Conservation (phyloP, 257 asterid genomes). For the Hygrophila difformis region DNA sequence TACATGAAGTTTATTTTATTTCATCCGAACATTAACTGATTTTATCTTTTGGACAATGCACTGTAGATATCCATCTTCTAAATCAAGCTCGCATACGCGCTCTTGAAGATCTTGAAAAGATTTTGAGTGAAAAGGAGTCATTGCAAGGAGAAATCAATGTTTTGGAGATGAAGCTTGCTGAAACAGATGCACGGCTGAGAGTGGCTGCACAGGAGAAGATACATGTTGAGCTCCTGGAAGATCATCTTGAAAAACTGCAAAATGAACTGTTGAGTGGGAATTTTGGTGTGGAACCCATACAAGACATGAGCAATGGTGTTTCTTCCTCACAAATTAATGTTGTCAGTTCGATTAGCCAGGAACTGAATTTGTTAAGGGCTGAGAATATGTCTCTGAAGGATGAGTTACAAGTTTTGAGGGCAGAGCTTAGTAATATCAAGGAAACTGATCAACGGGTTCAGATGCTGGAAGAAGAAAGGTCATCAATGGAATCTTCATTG, state of each 20-base stretch:
- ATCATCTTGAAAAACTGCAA: conserved; percentile 59
- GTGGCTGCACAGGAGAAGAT: conserved; percentile 79
- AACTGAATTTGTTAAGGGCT: conserved; percentile 42
- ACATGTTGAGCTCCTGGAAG: conserved; percentile 61
- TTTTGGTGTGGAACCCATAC: conserved; percentile 21
- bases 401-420: conserved; percentile 56
- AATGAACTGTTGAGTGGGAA: conserved; percentile 46
- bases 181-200: conserved; percentile 78
- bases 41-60: conserved; percentile 17
- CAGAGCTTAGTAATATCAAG: conserved; percentile 44
- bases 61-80: conserved; percentile 69
- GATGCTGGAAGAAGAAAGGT: conserved; percentile 63
- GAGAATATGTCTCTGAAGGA: conserved; percentile 64
- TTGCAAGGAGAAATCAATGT: conserved; percentile 69
- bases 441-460: conserved; percentile 59
- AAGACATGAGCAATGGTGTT: conserved; percentile 23
- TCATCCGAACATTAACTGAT: conserved; percentile 13
- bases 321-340: conserved; percentile 26
- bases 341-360: conserved; percentile 41
- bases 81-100: conserved; percentile 75
- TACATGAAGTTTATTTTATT: not conserved
- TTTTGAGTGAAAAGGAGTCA: conserved; percentile 63
- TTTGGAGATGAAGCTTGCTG: conserved; percentile 77
- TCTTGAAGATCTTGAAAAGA: conserved; percentile 62
- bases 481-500: conserved; percentile 47